Conservation (phyloP, 129 eudicot genomes). For the Flaveria ramosissima region DNA sequence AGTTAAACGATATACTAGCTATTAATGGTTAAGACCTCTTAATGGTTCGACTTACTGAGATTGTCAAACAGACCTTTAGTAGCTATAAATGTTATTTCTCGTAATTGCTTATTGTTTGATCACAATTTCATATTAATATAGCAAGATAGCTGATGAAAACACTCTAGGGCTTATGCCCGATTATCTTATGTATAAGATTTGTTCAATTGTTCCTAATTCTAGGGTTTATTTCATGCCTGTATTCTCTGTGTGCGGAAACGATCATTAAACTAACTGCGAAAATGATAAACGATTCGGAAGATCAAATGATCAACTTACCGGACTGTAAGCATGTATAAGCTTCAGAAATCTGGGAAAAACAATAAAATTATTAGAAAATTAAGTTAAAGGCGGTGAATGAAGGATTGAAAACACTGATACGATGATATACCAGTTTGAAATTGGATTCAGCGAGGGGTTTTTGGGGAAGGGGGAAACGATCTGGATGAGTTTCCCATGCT, state of each 20-base stretch:
- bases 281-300: neutral
- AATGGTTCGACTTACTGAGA: too few relatives aligned
- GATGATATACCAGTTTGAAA: slow-evolving; percentile 56
- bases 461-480: slow-evolving; percentile 62
- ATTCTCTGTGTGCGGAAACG: neutral
- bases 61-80: neutral
- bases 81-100: neutral
- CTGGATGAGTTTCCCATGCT: slow-evolving; percentile 89
- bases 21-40: too few relatives aligned
- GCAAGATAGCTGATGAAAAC: neutral
- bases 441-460: slow-evolving; percentile 60
- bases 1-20: too few relatives aligned
- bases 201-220: neutral
- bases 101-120: too few relatives aligned
- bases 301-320: slow-evolving; percentile 26
- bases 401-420: neutral
- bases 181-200: too few relatives aligned
- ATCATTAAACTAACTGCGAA: neutral
- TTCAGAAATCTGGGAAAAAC: slow-evolving; percentile 68
- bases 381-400: neutral
- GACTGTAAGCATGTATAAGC: slow-evolving; percentile 71
- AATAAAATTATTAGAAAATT: neutral
- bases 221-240: neutral
- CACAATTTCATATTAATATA: neutral
- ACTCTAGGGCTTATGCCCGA: too few relatives aligned